A percentile compares a stretch with the other conserved stretches of the same genome.
Evolutionary conservation across 1,284 basidiomycete species (phyloP).

Genomic region (Limonomyces culmigenus): DNA sequence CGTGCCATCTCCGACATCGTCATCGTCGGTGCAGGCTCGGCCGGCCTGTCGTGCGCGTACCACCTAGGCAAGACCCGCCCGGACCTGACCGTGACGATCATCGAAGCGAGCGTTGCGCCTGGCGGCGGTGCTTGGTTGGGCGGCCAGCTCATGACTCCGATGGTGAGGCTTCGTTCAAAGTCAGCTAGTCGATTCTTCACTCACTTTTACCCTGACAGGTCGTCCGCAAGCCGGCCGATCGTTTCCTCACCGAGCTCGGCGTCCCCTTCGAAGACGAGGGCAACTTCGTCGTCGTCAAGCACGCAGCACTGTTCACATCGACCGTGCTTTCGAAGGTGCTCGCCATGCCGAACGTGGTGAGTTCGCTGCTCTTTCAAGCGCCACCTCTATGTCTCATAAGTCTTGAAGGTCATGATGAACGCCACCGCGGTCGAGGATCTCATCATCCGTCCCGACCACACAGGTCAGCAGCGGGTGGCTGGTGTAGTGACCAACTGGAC

Average conservation of each 20-base stretch:
- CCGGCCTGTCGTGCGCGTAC: conserved; percentile 69
- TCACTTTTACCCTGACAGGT: conserved; percentile 24
- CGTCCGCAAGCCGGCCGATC: conserved; percentile 68
- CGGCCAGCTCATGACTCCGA: conserved; percentile 76
- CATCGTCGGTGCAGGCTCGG: conserved; percentile 67
- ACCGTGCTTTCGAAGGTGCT: conserved; percentile 65
- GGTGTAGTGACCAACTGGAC: conserved; percentile 83
- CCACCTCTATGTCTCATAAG: conserved; percentile 10
- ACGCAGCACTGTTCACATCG: conserved; percentile 70
- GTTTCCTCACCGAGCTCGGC: conserved; percentile 56
- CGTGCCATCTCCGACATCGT: conserved; percentile 64
- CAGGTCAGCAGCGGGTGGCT: conserved; percentile 50
- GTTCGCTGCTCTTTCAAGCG: conserved; percentile 9
- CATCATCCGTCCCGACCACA: conserved; percentile 45
- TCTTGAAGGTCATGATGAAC: conserved; percentile 38
- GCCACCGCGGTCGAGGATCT: conserved; percentile 68
- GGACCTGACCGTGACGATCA: conserved; percentile 65
- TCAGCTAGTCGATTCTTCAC: neutral
- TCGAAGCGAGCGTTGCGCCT: conserved; percentile 75
- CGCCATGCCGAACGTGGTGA: conserved; percentile 47
- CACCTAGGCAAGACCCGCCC: conserved; percentile 52
- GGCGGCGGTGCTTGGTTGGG: conserved; percentile 70
- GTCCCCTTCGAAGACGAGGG: conserved; percentile 77
- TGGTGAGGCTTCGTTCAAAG: neutral
- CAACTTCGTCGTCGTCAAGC: conserved; percentile 64